Base-by-base conservation (phyloP, 2,329 filamentous ascomycete genomes). In the Colletotrichum kahawae region DNA sequence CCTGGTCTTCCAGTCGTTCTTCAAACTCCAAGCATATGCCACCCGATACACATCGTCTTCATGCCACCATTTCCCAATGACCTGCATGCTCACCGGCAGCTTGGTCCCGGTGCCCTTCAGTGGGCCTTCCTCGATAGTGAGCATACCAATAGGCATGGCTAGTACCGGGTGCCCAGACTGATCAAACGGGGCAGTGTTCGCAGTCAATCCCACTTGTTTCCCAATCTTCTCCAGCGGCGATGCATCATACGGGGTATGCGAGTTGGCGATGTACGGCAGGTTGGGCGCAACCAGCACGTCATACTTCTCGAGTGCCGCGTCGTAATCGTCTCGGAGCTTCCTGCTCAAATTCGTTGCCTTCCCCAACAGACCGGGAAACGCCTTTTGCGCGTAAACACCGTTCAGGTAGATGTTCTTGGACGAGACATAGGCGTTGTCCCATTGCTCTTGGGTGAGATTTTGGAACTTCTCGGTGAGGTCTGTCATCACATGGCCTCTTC, bases 141-240 rank as follows among this genome's bases (percentile, higher is more conserved):
- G 59, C 67, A 74, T 67, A 7, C 16, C 78, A 63, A 33, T 78
- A 57, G 12, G 74, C 69, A 64, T 77, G 21, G 24, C 75, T 73
- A 89, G 77, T 0, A 83, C 87, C 7, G 87, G 87, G 81, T 89
- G 88, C 0, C 88, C 87, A 1, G 87, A 88, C 5, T 87, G 81
- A 79, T 90, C 89, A 78, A 89, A 89, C 4, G 86, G 84, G 51
- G 84, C 86, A 1, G 87, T 86, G 67, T 87, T 88, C 71, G 83
- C 82, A 6, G 87, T 88, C 36, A 85, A 80, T 1, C 88, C 88
- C 36, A 89, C 57, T 34, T 85, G 85, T 21, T 83, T 81, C 34
- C 82, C 82, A 70, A 89, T 83, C 74, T 86, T 86, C 31, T 86
- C 84, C 78, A 85, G 79, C 2, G 81, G 75, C 4, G 77, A 79